Evolutionary conservation across 805 yeast species (phyloP), one percentile per base, ranked within the genome.

Genomic region (Starmerella khaoyaiensis): DNA sequence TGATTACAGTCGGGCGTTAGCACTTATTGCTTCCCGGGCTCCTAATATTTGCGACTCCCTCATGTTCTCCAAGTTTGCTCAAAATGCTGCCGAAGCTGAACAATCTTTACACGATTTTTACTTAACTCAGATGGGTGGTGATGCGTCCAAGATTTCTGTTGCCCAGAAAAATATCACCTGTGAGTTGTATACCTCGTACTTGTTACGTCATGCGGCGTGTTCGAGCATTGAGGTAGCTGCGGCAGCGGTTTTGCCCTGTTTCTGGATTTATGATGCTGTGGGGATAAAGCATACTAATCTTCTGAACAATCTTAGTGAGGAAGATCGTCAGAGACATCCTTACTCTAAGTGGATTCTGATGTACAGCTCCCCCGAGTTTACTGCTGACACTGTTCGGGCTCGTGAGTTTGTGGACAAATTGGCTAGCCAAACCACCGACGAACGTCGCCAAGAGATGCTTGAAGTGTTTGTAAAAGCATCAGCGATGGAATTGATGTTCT

Each of bases 321-420:
- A 18, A n/a, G 15, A 3, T 6, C n/a, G 12, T 11, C 21, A 30
- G 21, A n/a, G 29, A 18, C 55, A 57, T 42, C 48, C 45, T 46
- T 40, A 56, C 40, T 50, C 51, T 41, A 34, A 64, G 8, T 80
- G 93, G 93, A 52, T 79, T 14, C 63, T 60, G 15, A 76, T 73
- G 39, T 81, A 81, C 54, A 54, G 64, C 4, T 63, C 76, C 2
- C 72, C 69, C 1, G 69, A 75, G 70, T 79, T 72, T 49, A 47
- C 48, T 4, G 62, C 61, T 17, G 80, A 79, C 4, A 35, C 36
- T 43, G 46, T 47, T 2, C 57, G 59, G 6, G 90, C 46, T 3
- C 32, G 30, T 22, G 38, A 18, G 14, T 37, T 28, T 28, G 30
- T 32, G 22, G 41, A 47, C 29, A 20, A 19, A 30, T 31, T 40